Conservation (phyloP, 2,329 filamentous ascomycete species). For the Onygenales sp. region DNA sequence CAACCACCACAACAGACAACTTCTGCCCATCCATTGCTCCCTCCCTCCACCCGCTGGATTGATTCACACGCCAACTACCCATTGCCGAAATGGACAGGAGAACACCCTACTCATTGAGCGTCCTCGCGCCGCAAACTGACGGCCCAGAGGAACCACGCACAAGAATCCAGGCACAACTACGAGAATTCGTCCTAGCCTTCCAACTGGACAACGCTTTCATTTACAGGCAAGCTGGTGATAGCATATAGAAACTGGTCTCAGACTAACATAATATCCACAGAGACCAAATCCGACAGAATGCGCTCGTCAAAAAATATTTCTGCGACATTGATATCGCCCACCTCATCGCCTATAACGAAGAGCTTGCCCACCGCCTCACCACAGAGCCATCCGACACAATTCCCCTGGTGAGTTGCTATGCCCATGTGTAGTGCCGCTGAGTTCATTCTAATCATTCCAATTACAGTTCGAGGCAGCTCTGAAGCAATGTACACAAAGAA, state of each 20-base stretch:
- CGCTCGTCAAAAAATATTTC: constrained; percentile 85
- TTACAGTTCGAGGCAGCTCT: constrained; percentile 79
- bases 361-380: constrained; percentile 79
- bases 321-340: constrained; percentile 95
- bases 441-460: constrained; percentile 4
- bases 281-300: constrained; percentile 93
- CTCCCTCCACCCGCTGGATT: constrained; percentile 10
- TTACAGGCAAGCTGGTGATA: constrained; percentile 57
- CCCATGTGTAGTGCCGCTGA: not conserved
- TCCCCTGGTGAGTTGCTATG: constrained; percentile 57
- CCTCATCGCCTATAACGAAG: constrained; percentile 91
- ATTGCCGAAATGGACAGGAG: constrained; percentile 64
- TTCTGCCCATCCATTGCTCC: constrained; percentile 7
- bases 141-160: constrained; percentile 59
- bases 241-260: not conserved
- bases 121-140: constrained; percentile 60
- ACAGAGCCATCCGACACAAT: constrained; percentile 90
- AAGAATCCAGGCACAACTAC: constrained; percentile 67
- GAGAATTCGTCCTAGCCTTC: constrained; percentile 89
- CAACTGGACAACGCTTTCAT: constrained; percentile 89
- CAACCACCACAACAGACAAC: not conserved
- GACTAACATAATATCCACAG: constrained; percentile 36
- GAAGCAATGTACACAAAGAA: constrained; percentile 83
- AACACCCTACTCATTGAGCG: constrained; percentile 75
- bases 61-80: constrained; percentile 12